Evolutionary conservation across 768 basidiomycete species (phyloP), one percentile per base, ranked within the genome.

Genomic region (Serendipita vermifera): DNA sequence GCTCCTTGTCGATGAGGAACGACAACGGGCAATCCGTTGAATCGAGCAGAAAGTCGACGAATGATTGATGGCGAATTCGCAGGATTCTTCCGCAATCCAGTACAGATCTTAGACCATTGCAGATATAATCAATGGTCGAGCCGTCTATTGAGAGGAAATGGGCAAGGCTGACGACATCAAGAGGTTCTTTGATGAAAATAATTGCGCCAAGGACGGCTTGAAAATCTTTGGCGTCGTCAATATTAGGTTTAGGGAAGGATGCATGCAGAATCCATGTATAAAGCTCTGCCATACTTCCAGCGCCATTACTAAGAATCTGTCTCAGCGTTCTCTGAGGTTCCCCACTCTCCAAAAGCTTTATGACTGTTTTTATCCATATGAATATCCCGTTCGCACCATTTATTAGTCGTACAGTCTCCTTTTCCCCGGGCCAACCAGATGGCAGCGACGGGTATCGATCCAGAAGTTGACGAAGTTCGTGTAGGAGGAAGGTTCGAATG

Each of bases 51-150:
- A 22, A 51, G 46, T 51, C 46, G 27, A 51, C 22, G n/a, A 51
- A 51, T 51, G 46, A 51, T n/a, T 51, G 46, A 26, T 51, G 46
- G 29, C 29, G 22, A n/a, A 51, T 26, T 20, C 46, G 46, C 15
- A 51, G 22, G 5, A 7, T 26, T 6, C 22, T 15, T 51, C 22
- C 20, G n/a, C 31, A 4, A 20, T 51, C 46, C 46, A 51, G 17
- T 6, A 51, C 7, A 6, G 46, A 29, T 51, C 29, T 17, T n/a
- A 51, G 5, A 15, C 20, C 46, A 6, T 6, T 51, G 46, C 46
- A 51, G n/a, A 26, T 51, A 29, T 51, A 29, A 20, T 51, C 46
- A 15, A 51, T 29, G 3, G 5, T 6, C 5, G 27, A 26, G 15
- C 15, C 20, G 3, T 6, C 31, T 29, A 51, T 51, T 20, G 46